Conservation (phyloP, 192 early-diverging fungal genomes). For the Umbelopsis isabellina region DNA sequence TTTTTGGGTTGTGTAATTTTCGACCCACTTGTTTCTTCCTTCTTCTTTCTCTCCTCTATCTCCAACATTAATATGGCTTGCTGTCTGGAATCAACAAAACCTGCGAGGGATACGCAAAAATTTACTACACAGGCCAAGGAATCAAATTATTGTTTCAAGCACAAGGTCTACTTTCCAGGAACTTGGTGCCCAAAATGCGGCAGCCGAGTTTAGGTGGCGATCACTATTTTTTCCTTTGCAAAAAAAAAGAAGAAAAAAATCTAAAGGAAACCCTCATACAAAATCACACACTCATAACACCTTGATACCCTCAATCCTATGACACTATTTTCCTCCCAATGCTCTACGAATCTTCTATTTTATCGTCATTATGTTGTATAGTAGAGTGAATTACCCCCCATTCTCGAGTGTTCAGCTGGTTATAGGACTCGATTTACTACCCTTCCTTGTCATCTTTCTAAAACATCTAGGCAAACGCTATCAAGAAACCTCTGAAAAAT, state of each 20-base stretch:
- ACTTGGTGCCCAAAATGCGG: conserved; percentile 21
- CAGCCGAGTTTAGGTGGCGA: conserved; percentile 18
- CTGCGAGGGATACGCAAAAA: not conserved
- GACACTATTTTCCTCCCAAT: too few species aligned
- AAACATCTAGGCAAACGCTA: not conserved
- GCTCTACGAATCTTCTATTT: too few species aligned
- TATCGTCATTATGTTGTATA: too few species aligned
- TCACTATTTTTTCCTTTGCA: not conserved
- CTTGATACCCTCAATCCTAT: not conserved
- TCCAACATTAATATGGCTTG: conserved; percentile 8
- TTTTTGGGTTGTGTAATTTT: conserved; percentile 14
- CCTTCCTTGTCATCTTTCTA: not conserved
- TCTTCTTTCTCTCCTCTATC: not conserved
- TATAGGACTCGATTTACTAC: not conserved
- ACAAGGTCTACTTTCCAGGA: not conserved
- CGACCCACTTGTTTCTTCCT: not conserved
- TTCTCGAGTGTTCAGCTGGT: not conserved
- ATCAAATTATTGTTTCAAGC: conserved; percentile 13
- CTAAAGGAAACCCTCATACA: not conserved
- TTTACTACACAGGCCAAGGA: not conserved
- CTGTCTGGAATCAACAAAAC: conserved; percentile 2
- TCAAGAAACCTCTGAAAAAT: too few species aligned
- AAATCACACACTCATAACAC: not conserved
- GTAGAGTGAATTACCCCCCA: too few species aligned
- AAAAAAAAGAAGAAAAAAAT: not conserved